These are phyloP conservation scores for Leishmania tarentolae DNA, from an alignment of 208 protist genomes.

Conservation along the genomic window DNA sequence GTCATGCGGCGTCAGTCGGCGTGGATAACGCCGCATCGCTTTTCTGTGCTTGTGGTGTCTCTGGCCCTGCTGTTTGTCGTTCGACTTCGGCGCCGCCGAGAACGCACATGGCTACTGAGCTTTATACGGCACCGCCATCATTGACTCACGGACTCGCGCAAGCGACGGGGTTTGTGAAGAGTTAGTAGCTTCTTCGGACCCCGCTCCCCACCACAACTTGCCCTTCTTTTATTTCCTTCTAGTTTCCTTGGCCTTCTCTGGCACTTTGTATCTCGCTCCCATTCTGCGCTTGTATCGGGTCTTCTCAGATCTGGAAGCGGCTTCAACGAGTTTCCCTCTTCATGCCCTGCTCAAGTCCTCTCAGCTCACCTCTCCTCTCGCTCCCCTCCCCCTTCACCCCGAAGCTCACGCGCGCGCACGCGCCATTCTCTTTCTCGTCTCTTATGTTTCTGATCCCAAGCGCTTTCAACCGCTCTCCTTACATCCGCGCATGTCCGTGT, in stretches of 20 bases:
- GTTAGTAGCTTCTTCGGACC: neutral
- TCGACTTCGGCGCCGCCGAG: constrained; percentile 13
- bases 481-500: neutral
- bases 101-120: constrained; percentile 7
- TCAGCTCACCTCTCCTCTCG: neutral
- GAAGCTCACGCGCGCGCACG: no score
- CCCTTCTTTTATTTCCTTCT: neutral
- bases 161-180: neutral
- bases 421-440: neutral
- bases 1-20: neutral
- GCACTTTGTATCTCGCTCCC: neutral
- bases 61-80: constrained; percentile 13
- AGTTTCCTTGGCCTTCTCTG: neutral
- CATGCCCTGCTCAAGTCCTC: neutral
- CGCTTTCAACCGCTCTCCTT: no score
- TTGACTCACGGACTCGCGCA: neutral
- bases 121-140: neutral
- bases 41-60: neutral
- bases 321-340: no score
- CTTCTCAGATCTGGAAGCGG: neutral
- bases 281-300: neutral
- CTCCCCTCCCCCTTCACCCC: neutral
- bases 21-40: neutral
- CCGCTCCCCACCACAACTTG: neutral
- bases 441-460: neutral